These are phyloP conservation scores for Talaromyces sp. DNA, from an alignment of 2,329 filamentous ascomycete species.

Conservation along the genomic window DNA sequence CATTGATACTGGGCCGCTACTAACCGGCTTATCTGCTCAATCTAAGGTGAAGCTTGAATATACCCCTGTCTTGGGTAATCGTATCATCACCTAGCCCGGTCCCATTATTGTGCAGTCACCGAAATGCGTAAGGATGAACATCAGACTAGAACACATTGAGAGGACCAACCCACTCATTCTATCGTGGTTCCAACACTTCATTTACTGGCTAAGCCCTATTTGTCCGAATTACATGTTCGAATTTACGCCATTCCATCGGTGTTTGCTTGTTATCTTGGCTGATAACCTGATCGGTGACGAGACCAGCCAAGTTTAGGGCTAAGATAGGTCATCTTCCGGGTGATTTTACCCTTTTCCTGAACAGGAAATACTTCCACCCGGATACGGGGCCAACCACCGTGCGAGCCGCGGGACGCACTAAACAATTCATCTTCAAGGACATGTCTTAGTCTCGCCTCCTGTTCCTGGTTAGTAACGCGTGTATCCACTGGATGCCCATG, in stretches of 20 bases:
- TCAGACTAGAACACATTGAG: background rate
- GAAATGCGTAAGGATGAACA: background rate
- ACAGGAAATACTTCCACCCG: background rate
- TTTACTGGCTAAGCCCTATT: background rate
- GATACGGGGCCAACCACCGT: background rate
- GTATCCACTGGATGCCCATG: background rate
- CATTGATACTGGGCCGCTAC: background rate
- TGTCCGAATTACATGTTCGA: background rate
- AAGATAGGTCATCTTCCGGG: background rate
- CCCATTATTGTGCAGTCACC: background rate
- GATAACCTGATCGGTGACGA: background rate
- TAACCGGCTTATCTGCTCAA: background rate
- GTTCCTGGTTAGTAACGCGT: background rate
- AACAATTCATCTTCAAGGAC: background rate
- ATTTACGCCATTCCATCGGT: background rate
- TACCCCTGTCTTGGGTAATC: background rate
- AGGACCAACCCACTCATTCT: background rate
- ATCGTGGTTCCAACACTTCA: background rate
- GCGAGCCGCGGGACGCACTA: background rate
- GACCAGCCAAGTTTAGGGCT: slow-evolving; percentile 4
- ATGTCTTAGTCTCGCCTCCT: background rate
- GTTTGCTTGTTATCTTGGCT: slow-evolving; percentile 3
- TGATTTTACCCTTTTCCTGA: background rate
- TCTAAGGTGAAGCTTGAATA: background rate
- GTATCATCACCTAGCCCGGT: background rate